These are phyloP conservation scores for Dactylorhiza incarnata DNA, from an alignment of 106 monocot species.

Conservation along the genomic window DNA sequence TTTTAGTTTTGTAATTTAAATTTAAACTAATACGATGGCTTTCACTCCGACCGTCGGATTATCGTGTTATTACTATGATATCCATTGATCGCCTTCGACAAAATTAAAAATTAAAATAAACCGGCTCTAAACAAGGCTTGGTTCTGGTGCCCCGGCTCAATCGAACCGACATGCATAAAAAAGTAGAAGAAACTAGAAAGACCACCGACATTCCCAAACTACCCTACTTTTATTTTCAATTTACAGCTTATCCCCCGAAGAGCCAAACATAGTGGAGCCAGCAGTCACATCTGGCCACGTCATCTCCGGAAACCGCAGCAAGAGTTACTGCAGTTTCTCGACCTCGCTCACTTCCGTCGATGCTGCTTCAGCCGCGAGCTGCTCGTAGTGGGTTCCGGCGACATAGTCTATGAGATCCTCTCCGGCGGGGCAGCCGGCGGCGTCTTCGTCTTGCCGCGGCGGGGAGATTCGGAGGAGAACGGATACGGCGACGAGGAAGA, in stretches of 20 bases:
- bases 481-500: conserved; percentile 60
- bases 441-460: conserved; percentile 12
- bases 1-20: no score
- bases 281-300: background rate
- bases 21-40: no score
- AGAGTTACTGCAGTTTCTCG: background rate
- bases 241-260: background rate
- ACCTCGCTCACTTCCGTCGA: background rate
- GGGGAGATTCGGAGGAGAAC: conserved; percentile 66
- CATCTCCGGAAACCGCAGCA: background rate
- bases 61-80: no score
- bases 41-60: no score
- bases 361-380: background rate
- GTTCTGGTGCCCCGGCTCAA: background rate
- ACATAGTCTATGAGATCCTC: conserved; percentile 71
- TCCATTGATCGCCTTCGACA: no score
- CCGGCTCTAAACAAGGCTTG: no score
- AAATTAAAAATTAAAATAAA: no score
- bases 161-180: background rate
- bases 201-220: background rate
- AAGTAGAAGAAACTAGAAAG: background rate
- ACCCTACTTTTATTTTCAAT: background rate
- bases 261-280: no score
- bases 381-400: conserved; percentile 25
- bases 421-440: conserved; percentile 19